Conservation (phyloP, 805 yeast species). For the Clavispora asparagi region DNA sequence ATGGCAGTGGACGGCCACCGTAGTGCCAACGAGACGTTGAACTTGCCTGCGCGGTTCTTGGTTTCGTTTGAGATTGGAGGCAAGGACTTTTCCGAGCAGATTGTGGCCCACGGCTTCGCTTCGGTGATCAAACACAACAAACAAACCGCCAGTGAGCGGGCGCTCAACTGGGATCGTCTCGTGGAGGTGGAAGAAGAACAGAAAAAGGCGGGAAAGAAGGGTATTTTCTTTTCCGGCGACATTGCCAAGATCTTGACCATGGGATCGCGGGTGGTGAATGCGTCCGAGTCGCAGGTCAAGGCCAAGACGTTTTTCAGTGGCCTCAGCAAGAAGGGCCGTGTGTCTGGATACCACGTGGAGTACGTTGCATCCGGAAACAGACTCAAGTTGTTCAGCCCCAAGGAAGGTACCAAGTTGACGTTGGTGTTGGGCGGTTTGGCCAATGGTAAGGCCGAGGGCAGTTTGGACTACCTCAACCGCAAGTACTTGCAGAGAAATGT, state of each 20-base stretch:
- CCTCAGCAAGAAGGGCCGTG: slow-evolving; percentile 57
- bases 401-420: slow-evolving; percentile 64
- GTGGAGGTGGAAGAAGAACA: slow-evolving; percentile 66
- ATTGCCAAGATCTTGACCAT: slow-evolving; percentile 46
- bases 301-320: slow-evolving; percentile 73
- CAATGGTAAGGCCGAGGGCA: slow-evolving; percentile 31
- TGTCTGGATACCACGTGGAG: slow-evolving; percentile 58
- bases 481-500: slow-evolving; percentile 69
- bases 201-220: slow-evolving; percentile 46
- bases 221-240: slow-evolving; percentile 51
- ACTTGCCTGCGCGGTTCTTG: slow-evolving; percentile 59
- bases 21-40: slow-evolving; percentile 48
- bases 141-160: slow-evolving; percentile 61
- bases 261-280: slow-evolving; percentile 65
- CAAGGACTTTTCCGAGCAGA: slow-evolving; percentile 52
- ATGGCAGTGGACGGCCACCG: slow-evolving; percentile 61
- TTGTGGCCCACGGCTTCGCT: slow-evolving; percentile 67
- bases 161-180: slow-evolving; percentile 72
- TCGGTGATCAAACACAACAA: slow-evolving; percentile 74
- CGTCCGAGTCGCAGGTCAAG: slow-evolving; percentile 66
- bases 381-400: slow-evolving; percentile 59
- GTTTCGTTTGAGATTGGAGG: slow-evolving; percentile 53
- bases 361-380: slow-evolving; percentile 65
- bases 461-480: slow-evolving; percentile 46
- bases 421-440: slow-evolving; percentile 73